These are phyloP conservation scores for Penicillium janthinellum DNA, from an alignment of 2,329 filamentous ascomycete species.

Conservation along the genomic window DNA sequence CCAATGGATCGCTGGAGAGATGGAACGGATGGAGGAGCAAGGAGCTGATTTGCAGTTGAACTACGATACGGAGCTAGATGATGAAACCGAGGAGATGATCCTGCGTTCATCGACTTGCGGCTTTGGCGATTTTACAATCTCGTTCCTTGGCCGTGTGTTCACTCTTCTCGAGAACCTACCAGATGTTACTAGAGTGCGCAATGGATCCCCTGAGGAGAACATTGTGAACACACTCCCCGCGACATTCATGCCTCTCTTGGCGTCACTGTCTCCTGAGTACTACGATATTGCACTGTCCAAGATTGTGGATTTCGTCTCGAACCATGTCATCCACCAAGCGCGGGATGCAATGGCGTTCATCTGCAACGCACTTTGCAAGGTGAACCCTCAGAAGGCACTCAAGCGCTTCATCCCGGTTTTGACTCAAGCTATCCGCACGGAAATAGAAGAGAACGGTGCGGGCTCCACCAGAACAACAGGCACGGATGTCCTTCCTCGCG, in stretches of 20 bases:
- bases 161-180: slow-evolving; percentile 93
- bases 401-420: slow-evolving; percentile 89
- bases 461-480: slow-evolving; percentile 93
- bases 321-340: slow-evolving; percentile 95
- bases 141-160: slow-evolving; percentile 91
- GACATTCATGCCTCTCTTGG: slow-evolving; percentile 85
- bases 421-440: slow-evolving; percentile 86
- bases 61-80: slow-evolving; percentile 77
- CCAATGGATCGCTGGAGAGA: slow-evolving; percentile 91
- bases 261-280: slow-evolving; percentile 86
- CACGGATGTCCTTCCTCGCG: slow-evolving; percentile 87
- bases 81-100: slow-evolving; percentile 84
- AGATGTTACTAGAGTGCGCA: slow-evolving; percentile 82
- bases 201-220: slow-evolving; percentile 91
- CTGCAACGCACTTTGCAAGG: slow-evolving; percentile 92
- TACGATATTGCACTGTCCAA: slow-evolving; percentile 93
- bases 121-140: slow-evolving; percentile 87
- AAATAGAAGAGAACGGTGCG: slow-evolving; percentile 95
- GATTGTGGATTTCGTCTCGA: slow-evolving; percentile 85
- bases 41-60: slow-evolving; percentile 83
- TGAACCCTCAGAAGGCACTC: slow-evolving; percentile 89
- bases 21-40: slow-evolving; percentile 89
- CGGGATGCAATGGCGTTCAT: slow-evolving; percentile 99
- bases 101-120: slow-evolving; percentile 91
- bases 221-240: slow-evolving; percentile 94